Evolutionary conservation across 139 green algal species (phyloP), one percentile per base, ranked within the genome.

Genomic region (Picocystis salinarum): DNA sequence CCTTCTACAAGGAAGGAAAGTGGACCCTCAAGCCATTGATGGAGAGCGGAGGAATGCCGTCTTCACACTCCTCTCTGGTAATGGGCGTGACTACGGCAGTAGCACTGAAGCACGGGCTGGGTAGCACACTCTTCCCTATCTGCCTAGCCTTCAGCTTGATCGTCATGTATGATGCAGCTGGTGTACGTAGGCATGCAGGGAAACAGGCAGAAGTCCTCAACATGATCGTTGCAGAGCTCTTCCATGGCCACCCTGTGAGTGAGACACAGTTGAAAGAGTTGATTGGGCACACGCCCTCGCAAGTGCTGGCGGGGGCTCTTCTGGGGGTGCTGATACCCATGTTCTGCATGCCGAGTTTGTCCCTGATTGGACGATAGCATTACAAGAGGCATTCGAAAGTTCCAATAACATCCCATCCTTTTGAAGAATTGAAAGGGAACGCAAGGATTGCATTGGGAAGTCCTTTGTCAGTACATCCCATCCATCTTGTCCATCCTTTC

Each of bases 121-220:
- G 59, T 34, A 80, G 62, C 47, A 41, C 74, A 2, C 46, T 93
- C 3, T 98, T 97, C 55, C 73, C 87, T 0, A 48, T 92, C 13
- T 62, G 54, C 17, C 51, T 93, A 3, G 79, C 62, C 13, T 93
- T 97, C 73, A 89, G 58, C 33, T 56, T 80, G 6, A 91, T 98
- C 25, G 84, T 96, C 12, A 96, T 96, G 88, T 98, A 98, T 51
- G 87, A 98, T 59, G 87, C 87, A 3, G 83, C 88, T 28, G 77
- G 77, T n/a, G 83, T 98, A 27, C 61, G 87, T 20, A 56, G 71
- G 18, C 87, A 97, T 56, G 88, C 87, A 31, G 85, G 85, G 63
- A 65, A 58, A 58, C 20, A 22, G 15, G 18, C n/a, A n/a, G 33
- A 62, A 29, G 46, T 59, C 19, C 65, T 96, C 29, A 96, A 96